Conservation (phyloP, 352 stramenopile genomes). For the Pythium periplocum region DNA sequence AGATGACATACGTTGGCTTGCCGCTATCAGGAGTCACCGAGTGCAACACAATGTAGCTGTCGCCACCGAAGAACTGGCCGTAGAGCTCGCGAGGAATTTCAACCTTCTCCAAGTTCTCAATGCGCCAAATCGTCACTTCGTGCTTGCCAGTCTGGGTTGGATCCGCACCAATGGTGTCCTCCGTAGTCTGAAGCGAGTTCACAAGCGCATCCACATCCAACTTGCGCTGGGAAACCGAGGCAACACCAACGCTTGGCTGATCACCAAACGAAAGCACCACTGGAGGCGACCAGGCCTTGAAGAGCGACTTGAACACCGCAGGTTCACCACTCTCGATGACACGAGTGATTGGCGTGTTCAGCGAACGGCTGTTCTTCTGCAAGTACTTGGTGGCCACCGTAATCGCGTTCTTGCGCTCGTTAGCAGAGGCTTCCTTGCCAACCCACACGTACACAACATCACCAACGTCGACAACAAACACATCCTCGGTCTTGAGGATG, state of each 20-base stretch:
- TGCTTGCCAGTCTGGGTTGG: slow-evolving; percentile 64
- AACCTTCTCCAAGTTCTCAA: slow-evolving; percentile 89
- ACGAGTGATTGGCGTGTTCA: slow-evolving; percentile 74
- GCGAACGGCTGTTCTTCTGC: slow-evolving; percentile 39
- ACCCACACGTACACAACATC: slow-evolving; percentile 91
- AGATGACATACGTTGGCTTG: slow-evolving; percentile 83
- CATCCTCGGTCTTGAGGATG: slow-evolving; percentile 81
- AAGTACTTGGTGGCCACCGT: slow-evolving; percentile 84
- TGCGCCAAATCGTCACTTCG: slow-evolving; percentile 85
- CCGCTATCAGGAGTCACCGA: slow-evolving; percentile 56
- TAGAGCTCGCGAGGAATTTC: slow-evolving; percentile 70
- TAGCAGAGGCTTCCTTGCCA: slow-evolving; percentile 72
- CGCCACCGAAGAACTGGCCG: slow-evolving; percentile 92
- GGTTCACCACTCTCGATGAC: slow-evolving; percentile 83
- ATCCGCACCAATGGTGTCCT: slow-evolving; percentile 74
- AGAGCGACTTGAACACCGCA: slow-evolving; percentile 81
- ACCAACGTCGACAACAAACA: slow-evolving; percentile 91
- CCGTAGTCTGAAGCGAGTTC: slow-evolving; percentile 27
- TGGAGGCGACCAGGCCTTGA: slow-evolving; percentile 71
- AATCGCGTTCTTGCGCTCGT: slow-evolving; percentile 87
- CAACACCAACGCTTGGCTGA: slow-evolving; percentile 41
- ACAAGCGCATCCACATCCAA: slow-evolving; percentile 61
- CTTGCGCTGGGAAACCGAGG: slow-evolving; percentile 37
- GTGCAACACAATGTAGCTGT: slow-evolving; percentile 95
- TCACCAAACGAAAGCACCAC: slow-evolving; percentile 63